These are phyloP conservation scores for Steccherinum ochraceum DNA, from an alignment of 768 basidiomycete genomes.

Conservation along the genomic window DNA sequence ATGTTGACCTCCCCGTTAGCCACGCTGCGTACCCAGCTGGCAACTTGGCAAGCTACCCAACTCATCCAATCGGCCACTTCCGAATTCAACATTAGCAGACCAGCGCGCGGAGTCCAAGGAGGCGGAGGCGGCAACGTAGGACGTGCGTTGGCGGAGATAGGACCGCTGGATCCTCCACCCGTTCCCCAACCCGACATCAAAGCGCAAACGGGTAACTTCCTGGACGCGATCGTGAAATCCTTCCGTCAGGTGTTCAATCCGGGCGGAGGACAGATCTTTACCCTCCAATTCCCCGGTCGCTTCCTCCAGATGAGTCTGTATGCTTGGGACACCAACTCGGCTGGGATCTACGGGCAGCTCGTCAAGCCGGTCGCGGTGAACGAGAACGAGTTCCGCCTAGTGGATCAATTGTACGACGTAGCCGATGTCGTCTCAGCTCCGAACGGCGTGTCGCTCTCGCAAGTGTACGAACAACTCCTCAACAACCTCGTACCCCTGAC, in stretches of 20 bases:
- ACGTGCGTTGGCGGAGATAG: too few relatives aligned
- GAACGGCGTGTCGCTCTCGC: conserved; percentile 21
- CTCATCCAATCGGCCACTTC: background rate
- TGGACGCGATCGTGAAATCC: background rate
- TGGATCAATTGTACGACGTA: conserved; percentile 23
- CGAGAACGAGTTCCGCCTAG: conserved; percentile 23
- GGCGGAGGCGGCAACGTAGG: too few relatives aligned
- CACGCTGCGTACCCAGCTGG: background rate
- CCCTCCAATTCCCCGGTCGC: conserved; percentile 24
- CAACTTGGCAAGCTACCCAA: background rate
- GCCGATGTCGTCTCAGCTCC: conserved; percentile 17
- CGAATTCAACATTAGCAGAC: background rate
- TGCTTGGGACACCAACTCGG: conserved; percentile 21
- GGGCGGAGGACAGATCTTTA: conserved; percentile 20
- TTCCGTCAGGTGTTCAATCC: conserved; percentile 16
- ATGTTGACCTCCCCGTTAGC: background rate
- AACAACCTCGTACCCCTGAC: conserved; percentile 23
- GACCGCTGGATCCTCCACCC: background rate
- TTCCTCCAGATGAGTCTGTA: conserved; percentile 18
- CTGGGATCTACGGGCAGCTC: conserved; percentile 24
- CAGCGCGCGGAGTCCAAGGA: background rate
- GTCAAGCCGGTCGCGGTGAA: conserved; percentile 23
- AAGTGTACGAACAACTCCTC: conserved; percentile 22
- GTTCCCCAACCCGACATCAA: background rate
- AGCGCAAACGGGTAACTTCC: background rate